Conservation (phyloP, 495 filamentous ascomycete genomes). For the Penicillium desertorum region DNA sequence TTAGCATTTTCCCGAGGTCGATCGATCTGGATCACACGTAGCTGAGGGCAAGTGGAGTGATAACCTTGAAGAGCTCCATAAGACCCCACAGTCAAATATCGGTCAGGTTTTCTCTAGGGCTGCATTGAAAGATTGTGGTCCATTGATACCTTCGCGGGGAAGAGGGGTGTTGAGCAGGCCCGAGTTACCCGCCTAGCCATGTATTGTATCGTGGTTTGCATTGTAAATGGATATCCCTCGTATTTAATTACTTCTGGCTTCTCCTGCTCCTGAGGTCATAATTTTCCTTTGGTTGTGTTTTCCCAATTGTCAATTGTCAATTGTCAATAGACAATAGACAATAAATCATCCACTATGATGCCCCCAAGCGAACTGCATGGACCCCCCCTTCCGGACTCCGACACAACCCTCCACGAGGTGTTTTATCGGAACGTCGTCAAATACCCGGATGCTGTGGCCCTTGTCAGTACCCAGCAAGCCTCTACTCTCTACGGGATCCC, state of each 20-base stretch:
- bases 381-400: constrained; percentile 7
- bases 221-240: not conserved
- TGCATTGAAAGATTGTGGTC: too few relatives aligned
- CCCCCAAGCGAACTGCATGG: not conserved
- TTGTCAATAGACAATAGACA: too few relatives aligned
- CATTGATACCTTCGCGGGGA: too few relatives aligned
- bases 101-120: too few relatives aligned
- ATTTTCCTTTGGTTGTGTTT: too few relatives aligned
- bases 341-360: not conserved
- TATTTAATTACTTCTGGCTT: not conserved
- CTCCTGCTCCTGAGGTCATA: not conserved
- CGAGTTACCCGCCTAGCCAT: not conserved
- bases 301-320: not conserved
- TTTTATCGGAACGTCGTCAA: constrained; percentile 13
- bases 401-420: constrained; percentile 5
- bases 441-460: constrained; percentile 9
- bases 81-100: not conserved
- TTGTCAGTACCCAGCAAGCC: constrained; percentile 20
- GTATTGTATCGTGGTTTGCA: not conserved
- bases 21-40: not conserved
- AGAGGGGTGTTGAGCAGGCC: not conserved
- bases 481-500: constrained; percentile 13
- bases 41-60: not conserved
- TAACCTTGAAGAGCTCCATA: not conserved
- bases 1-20: not conserved